Evolutionary conservation across 164 flowering plant genomes (phyloP).

Genomic region (Chimonanthus praecox): DNA sequence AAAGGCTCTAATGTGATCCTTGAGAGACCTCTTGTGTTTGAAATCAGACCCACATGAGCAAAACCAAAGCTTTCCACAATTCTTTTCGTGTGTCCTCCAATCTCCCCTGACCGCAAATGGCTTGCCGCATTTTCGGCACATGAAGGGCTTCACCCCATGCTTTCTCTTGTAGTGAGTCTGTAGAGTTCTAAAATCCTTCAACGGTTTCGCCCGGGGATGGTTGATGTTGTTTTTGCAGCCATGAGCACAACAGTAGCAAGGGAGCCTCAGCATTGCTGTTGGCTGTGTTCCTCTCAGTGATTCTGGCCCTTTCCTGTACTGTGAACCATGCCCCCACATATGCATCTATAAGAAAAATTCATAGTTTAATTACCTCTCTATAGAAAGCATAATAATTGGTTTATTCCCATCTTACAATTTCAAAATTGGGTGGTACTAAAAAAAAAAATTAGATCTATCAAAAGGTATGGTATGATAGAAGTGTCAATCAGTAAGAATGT

Average conservation of each 20-base stretch:
- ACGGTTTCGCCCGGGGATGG: conserved; percentile 66
- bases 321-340: conserved; percentile 90
- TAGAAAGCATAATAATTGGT: too few species aligned
- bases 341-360: conserved; percentile 50
- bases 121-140: conserved; percentile 64
- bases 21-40: conserved; percentile 77
- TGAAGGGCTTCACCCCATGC: conserved; percentile 64
- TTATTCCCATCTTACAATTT: too few species aligned
- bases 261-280: conserved; percentile 69
- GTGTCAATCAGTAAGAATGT: too few species aligned
- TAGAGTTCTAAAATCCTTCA: conserved; percentile 74
- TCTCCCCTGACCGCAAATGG: conserved; percentile 71
- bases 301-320: conserved; percentile 70
- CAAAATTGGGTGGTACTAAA: too few species aligned
- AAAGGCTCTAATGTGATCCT: conserved; percentile 68
- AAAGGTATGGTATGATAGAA: too few species aligned
- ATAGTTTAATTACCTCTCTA: neutral
- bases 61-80: conserved; percentile 76
- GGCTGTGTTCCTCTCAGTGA: conserved; percentile 74
- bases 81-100: conserved; percentile 84
- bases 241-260: conserved; percentile 72
- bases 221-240: conserved; percentile 87
- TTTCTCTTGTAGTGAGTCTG: conserved; percentile 83
- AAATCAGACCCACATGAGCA: conserved; percentile 81
- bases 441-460: too few species aligned